phyloP scores from a whole-genome alignment of 768 basidiomycete genomes.

The Pleurotus salmoneostramineus region DNA sequence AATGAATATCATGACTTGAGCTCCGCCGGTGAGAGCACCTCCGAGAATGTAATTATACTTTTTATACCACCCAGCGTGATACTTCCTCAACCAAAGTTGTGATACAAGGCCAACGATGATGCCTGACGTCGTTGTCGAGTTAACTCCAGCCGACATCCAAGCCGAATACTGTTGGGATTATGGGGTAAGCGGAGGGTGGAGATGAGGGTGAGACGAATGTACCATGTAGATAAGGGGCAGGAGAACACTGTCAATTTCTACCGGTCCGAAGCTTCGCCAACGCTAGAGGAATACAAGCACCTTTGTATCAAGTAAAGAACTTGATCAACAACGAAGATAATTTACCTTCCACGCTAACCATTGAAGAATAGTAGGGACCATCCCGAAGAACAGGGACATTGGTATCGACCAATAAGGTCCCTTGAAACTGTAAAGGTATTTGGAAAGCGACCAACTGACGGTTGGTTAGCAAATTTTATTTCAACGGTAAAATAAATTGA shows the following conservation, averaged over 20 bases:
- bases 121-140: slow-evolving; percentile 41
- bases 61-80: slow-evolving; percentile 64
- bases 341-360: slow-evolving; percentile 49
- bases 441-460: slow-evolving; percentile 52
- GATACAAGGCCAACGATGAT: slow-evolving; percentile 53
- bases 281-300: slow-evolving; percentile 25
- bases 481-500: background rate
- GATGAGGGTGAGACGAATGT: background rate
- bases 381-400: slow-evolving; percentile 47
- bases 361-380: slow-evolving; percentile 46
- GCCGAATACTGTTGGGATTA: slow-evolving; percentile 28
- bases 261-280: slow-evolving; percentile 50
- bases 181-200: background rate
- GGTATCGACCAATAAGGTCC: slow-evolving; percentile 58
- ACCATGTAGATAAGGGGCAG: slow-evolving; percentile 57
- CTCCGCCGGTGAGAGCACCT: slow-evolving; percentile 62
- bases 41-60: slow-evolving; percentile 64
- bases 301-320: background rate
- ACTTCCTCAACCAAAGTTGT: slow-evolving; percentile 53
- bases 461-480: slow-evolving; percentile 40
- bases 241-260: slow-evolving; percentile 44
- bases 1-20: slow-evolving; percentile 61
- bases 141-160: slow-evolving; percentile 47
- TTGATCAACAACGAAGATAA: background rate
- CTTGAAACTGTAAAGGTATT: slow-evolving; percentile 46